phyloP scores from a whole-genome alignment of 768 basidiomycete species.

The Floccularia luteovirens region DNA sequence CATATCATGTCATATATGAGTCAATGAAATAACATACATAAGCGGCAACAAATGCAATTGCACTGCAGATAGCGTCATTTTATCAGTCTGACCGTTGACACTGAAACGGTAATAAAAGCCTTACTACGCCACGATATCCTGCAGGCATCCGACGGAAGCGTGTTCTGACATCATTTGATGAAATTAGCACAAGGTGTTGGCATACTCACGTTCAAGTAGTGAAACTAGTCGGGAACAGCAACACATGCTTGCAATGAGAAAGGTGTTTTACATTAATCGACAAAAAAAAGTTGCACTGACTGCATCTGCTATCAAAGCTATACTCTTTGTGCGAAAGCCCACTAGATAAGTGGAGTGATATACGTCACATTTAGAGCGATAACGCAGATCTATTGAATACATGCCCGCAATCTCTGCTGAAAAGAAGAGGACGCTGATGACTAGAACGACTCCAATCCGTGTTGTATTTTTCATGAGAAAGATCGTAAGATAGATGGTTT shows the following conservation, averaged over 20 bases:
- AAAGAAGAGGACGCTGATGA: slow-evolving; percentile 40
- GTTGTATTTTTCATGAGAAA: slow-evolving; percentile 38
- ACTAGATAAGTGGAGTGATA: slow-evolving; percentile 19
- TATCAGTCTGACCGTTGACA: background rate
- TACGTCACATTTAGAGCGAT: background rate
- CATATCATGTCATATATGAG: background rate
- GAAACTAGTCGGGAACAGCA: no score
- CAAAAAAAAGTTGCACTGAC: slow-evolving; percentile 21
- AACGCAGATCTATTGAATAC: slow-evolving; percentile 14
- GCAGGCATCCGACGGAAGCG: no score
- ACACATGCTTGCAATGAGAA: no score
- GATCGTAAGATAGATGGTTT: background rate
- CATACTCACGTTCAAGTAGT: slow-evolving; percentile 41
- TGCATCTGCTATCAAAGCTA: slow-evolving; percentile 50
- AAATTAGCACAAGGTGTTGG: slow-evolving; percentile 6
- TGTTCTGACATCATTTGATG: background rate
- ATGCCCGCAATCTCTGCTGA: slow-evolving; percentile 34
- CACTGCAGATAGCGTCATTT: slow-evolving; percentile 15
- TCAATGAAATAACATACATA: slow-evolving; percentile 26
- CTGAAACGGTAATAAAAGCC: slow-evolving; percentile 3
- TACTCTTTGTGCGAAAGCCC: slow-evolving; percentile 46
- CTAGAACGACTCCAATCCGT: slow-evolving; percentile 36
- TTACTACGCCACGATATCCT: slow-evolving; percentile 44
- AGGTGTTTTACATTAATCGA: background rate
- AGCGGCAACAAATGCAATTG: slow-evolving; percentile 37